A percentile compares a stretch with the other conserved stretches of the same genome.
Conservation (phyloP, 306 rosid genomes). For the Abrus pulchellus region DNA sequence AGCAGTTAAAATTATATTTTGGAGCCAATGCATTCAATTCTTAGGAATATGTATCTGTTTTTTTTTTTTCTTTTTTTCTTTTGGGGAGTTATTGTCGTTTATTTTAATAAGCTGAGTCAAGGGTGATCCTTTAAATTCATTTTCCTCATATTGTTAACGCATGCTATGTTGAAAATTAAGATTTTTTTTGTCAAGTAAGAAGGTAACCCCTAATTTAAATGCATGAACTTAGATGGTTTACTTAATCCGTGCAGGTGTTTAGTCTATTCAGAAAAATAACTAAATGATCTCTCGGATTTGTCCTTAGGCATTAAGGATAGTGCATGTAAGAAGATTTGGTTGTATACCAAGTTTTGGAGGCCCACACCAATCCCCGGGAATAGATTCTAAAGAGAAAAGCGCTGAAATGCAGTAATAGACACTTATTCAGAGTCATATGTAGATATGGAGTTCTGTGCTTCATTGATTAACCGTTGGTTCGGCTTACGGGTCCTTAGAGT, state of each 20-base stretch:
- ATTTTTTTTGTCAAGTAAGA: constrained; percentile 19
- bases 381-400: neutral
- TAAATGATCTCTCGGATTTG: constrained; percentile 12
- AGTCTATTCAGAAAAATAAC: neutral
- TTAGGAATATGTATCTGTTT: constrained; percentile 37
- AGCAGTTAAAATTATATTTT: constrained; percentile 38
- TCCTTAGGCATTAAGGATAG: neutral
- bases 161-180: constrained; percentile 36
- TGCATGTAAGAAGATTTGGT: neutral
- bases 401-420: no score
- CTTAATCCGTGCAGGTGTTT: neutral
- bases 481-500: no score
- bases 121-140: constrained; percentile 19
- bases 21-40: constrained; percentile 34
- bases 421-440: no score
- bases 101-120: constrained; percentile 26
- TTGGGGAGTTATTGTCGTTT: constrained; percentile 29
- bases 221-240: neutral
- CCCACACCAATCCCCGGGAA: neutral
- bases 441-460: no score
- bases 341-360: neutral
- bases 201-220: neutral
- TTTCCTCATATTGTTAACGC: constrained; percentile 1
- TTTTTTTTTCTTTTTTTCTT: neutral
- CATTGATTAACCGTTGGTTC: no score